Evolutionary conservation across 2,329 filamentous ascomycete species (phyloP).

Genomic region (Didymellaceae sp.): DNA sequence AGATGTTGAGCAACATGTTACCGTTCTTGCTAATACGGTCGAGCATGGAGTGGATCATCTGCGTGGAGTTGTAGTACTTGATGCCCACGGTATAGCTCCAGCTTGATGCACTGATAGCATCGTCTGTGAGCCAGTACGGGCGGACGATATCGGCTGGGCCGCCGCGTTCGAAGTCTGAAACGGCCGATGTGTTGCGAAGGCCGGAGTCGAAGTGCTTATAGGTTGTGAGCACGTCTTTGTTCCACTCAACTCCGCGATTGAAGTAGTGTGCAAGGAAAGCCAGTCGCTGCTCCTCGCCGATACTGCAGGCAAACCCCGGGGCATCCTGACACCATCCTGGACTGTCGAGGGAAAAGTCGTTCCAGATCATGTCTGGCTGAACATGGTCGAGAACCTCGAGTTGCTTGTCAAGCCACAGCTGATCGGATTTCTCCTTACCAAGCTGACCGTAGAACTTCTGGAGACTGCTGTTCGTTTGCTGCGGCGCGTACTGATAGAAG

Average conservation of each 20-base stretch:
- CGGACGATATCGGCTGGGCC: neutral
- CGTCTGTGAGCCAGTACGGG: neutral
- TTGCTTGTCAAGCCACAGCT: slow-evolving; percentile 2
- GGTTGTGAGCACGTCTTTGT: neutral
- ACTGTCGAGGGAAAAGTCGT: neutral
- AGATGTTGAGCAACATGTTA: slow-evolving; percentile 5
- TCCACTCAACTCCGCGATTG: neutral
- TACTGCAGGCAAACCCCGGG: neutral
- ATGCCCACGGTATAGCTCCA: neutral
- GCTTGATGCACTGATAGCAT: neutral
- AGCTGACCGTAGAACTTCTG: slow-evolving; percentile 4
- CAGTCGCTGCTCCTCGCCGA: neutral
- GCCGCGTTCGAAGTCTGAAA: neutral
- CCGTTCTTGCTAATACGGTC: slow-evolving; percentile 2
- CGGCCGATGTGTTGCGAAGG: neutral
- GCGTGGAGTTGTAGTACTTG: neutral
- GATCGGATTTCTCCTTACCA: slow-evolving; percentile 2
- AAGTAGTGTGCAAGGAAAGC: neutral
- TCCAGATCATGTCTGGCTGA: neutral
- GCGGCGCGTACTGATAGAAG: slow-evolving; percentile 1
- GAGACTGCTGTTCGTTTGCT: slow-evolving; percentile 3
- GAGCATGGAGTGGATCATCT: slow-evolving; percentile 3
- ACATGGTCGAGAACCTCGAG: slow-evolving; percentile 1
- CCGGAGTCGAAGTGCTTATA: neutral
- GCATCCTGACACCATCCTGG: neutral